Percentiles rank a stretch among this genome's conserved stretches.
phyloP scores from a whole-genome alignment of 495 filamentous ascomycete species.

The Neurospora sp. region DNA sequence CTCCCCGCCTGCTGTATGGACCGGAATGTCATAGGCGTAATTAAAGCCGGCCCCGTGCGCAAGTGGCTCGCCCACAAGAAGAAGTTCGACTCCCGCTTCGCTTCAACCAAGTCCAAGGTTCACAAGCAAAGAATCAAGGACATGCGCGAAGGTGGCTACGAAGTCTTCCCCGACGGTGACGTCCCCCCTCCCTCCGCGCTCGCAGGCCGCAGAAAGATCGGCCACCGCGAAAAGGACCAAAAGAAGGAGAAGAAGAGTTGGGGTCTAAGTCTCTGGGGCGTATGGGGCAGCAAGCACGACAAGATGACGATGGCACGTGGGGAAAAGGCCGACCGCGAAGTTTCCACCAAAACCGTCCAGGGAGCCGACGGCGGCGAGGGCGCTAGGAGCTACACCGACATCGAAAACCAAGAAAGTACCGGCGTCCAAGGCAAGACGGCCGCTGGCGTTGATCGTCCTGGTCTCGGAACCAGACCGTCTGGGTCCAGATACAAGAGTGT shows the following conservation, averaged over 20 bases:
- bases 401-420: conserved; percentile 21
- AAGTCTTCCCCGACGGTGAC: conserved; percentile 59
- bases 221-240: conserved; percentile 31
- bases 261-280: conserved; percentile 72
- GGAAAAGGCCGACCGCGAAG: conserved; percentile 15
- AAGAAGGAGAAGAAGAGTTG: conserved; percentile 51
- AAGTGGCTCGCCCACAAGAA: conserved; percentile 71
- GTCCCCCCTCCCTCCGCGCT: conserved; percentile 73
- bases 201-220: conserved; percentile 53
- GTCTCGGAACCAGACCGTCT: not conserved
- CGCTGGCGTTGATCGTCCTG: not conserved
- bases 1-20: conserved; percentile 54
- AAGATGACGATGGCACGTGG: conserved; percentile 49
- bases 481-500: conserved; percentile 29
- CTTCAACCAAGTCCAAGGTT: conserved; percentile 52
- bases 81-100: conserved; percentile 62
- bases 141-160: conserved; percentile 51
- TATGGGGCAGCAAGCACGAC: conserved; percentile 83
- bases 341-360: not conserved
- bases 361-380: conserved; percentile 27
- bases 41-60: conserved; percentile 67
- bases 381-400: conserved; percentile 25
- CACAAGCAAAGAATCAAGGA: conserved; percentile 62
- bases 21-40: conserved; percentile 56
- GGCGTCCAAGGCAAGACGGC: not conserved